These are phyloP conservation scores for Verticillium nonalfalfae DNA, from an alignment of 2,329 filamentous ascomycete genomes.

Conservation along the genomic window DNA sequence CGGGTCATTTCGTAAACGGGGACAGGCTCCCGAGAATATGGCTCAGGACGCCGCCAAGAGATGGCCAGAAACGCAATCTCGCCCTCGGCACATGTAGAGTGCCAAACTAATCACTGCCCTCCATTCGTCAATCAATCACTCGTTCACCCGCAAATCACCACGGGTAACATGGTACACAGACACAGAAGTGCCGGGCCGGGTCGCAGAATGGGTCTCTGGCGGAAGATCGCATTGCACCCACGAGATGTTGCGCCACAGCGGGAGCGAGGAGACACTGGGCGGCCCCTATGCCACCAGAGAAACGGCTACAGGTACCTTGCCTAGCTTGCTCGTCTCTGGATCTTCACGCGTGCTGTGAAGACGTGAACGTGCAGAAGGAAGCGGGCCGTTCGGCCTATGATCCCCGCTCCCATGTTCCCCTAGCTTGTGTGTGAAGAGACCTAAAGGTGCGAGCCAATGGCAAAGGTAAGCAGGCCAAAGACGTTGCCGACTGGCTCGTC, in stretches of 20 bases:
- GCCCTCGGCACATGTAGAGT: too few species aligned
- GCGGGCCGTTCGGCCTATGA: constrained; percentile 9
- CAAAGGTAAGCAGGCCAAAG: neutral
- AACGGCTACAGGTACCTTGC: too few species aligned
- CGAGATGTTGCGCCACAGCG: neutral
- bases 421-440: neutral
- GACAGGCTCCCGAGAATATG: too few species aligned
- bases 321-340: too few species aligned
- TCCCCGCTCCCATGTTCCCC: neutral
- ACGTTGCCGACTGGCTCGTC: constrained; percentile 1
- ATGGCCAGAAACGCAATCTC: too few species aligned
- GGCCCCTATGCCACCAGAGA: neutral
- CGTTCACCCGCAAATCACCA: neutral
- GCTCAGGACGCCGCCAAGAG: too few species aligned
- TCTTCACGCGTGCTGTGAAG: constrained; percentile 2
- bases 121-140: neutral
- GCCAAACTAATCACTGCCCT: neutral
- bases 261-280: neutral
- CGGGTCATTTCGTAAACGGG: too few species aligned
- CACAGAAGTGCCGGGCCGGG: neutral
- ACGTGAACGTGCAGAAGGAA: neutral
- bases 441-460: neutral
- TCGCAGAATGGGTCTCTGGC: constrained; percentile 5
- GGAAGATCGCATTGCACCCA: constrained; percentile 3
- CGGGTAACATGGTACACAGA: constrained; percentile 1